Conservation (phyloP, 345 rosid species). For the Aegle marmelos region DNA sequence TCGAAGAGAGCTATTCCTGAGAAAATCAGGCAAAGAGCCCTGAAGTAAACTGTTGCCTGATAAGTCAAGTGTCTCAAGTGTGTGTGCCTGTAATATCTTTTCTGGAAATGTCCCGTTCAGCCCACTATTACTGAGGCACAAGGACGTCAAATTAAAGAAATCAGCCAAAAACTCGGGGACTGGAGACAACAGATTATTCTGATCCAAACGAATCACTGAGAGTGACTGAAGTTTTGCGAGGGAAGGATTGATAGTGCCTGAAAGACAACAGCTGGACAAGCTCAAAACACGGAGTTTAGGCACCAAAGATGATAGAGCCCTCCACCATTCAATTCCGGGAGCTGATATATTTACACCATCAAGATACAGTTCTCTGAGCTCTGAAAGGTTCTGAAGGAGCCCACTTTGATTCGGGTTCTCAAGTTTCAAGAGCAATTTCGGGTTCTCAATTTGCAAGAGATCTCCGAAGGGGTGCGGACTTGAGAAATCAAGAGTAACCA, state of each 20-base stretch:
- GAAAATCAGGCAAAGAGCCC: conserved; percentile 15
- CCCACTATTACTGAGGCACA: background rate
- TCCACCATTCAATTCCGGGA: conserved; percentile 24
- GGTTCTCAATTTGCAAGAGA: conserved; percentile 20
- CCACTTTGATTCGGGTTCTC: conserved; percentile 21
- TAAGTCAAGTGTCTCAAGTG: conserved; percentile 29
- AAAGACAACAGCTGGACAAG: conserved; percentile 33
- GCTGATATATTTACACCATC: conserved; percentile 39
- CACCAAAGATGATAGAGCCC: conserved; percentile 27
- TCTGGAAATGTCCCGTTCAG: conserved; percentile 25
- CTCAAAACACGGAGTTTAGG: conserved; percentile 36
- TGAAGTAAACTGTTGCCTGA: conserved; percentile 10
- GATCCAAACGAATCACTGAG: conserved; percentile 19
- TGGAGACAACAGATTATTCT: conserved; percentile 16
- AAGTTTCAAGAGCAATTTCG: conserved; percentile 25
- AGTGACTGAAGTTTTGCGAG: conserved; percentile 19
- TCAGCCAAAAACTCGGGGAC: conserved; percentile 30
- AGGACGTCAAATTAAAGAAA: conserved; percentile 14
- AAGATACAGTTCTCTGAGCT: conserved; percentile 23
- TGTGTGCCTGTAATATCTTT: conserved; percentile 18
- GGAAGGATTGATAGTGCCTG: conserved; percentile 29
- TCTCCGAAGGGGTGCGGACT: background rate
- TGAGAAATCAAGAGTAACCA: conserved; percentile 38
- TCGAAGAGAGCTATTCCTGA: conserved; percentile 19
- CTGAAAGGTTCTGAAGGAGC: conserved; percentile 23